phyloP scores from a whole-genome alignment of 2,329 filamentous ascomycete species.

The Fonsecaea pedrosoi region DNA sequence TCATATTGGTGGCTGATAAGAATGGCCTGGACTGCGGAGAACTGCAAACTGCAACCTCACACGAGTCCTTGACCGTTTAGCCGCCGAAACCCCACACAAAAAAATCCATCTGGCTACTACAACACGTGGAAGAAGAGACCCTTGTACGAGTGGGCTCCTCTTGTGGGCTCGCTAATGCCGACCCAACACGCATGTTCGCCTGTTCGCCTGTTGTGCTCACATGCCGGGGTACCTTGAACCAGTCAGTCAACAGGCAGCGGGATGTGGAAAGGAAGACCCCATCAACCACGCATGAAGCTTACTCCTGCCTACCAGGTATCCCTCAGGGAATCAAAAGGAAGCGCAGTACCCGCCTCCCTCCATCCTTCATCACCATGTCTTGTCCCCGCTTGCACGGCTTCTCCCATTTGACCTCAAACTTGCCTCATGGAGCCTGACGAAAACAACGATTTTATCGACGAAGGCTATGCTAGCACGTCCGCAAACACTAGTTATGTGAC shows the following conservation, averaged over 20 bases:
- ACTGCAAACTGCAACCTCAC: neutral
- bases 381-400: neutral
- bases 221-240: neutral
- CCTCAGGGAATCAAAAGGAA: neutral
- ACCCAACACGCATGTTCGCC: neutral
- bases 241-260: neutral
- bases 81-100: neutral
- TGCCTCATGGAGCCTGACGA: conserved; percentile 22
- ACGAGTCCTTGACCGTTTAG: neutral
- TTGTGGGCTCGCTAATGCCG: neutral
- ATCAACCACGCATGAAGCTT: neutral
- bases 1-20: neutral
- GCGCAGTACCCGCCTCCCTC: neutral
- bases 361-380: neutral
- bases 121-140: neutral
- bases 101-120: neutral
- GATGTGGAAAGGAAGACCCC: neutral
- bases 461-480: conserved; percentile 17
- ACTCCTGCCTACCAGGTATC: neutral
- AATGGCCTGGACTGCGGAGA: neutral
- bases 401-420: neutral
- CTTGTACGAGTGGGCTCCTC: too few relatives aligned
- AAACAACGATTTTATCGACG: conserved; percentile 11
- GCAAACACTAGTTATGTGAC: conserved; percentile 21
- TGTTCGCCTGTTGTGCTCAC: neutral